Conservation (phyloP, 1,284 basidiomycete species). For the Singerocomus rubriflavus region DNA sequence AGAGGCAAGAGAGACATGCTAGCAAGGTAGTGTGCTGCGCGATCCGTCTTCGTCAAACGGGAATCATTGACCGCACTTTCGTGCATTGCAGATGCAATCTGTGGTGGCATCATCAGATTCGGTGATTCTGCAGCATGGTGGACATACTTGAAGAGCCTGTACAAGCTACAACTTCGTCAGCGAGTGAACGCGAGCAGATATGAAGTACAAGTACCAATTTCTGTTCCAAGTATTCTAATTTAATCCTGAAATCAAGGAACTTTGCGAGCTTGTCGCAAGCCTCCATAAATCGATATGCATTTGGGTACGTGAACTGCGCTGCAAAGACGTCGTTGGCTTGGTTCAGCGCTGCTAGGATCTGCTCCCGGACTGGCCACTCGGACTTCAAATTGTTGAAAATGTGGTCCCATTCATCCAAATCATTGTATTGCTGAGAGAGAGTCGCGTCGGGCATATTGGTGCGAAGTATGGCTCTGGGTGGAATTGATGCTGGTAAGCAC, state of each 20-base stretch:
- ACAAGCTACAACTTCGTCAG: slow-evolving; percentile 18
- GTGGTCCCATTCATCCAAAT: slow-evolving; percentile 4
- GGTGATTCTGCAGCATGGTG: not conserved
- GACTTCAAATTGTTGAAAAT: not conserved
- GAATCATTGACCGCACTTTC: slow-evolving; percentile 22
- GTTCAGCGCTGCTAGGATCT: slow-evolving; percentile 5
- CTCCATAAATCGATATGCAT: slow-evolving; percentile 7
- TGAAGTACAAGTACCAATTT: slow-evolving; percentile 4
- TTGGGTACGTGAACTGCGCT: slow-evolving; percentile 13
- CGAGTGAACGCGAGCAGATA: not conserved
- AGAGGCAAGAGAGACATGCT: slow-evolving; percentile 10
- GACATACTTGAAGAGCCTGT: slow-evolving; percentile 21
- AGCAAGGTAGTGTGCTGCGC: slow-evolving; percentile 10
- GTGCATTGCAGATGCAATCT: slow-evolving; percentile 26
- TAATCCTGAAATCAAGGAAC: slow-evolving; percentile 12
- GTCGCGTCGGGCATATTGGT: slow-evolving; percentile 10
- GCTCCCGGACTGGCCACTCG: not conserved
- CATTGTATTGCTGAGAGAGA: not conserved
- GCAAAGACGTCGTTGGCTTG: slow-evolving; percentile 17
- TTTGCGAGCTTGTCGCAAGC: slow-evolving; percentile 13
- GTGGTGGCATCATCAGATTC: slow-evolving; percentile 2
- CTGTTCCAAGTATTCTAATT: slow-evolving; percentile 13
- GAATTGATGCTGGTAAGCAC: not conserved
- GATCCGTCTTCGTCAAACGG: slow-evolving; percentile 10
- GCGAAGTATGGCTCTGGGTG: not conserved